Base-by-base conservation (phyloP, 148 eudicot species). In the Talinum fruticosum region DNA sequence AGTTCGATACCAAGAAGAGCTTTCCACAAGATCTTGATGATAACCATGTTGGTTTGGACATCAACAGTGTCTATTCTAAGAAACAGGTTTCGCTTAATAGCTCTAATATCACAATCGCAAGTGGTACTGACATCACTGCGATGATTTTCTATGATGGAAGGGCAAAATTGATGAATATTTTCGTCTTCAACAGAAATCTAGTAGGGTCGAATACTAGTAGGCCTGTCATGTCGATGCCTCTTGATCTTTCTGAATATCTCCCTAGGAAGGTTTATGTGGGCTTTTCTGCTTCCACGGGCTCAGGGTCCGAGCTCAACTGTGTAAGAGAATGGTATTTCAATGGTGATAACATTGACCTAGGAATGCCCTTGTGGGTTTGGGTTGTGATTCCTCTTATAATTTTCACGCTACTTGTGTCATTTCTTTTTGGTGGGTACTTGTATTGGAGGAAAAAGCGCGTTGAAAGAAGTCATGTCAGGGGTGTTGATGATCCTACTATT, bases 1-100 rank as follows among this genome's bases (percentile, higher is more conserved):
- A 86, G 71, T 86, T 86, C 19, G 88, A 86, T 75, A 86, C 88
- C 23, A 86, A 76, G 75, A 83, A 83, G 71, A 86, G 88, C 32
- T 83, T 77, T 71, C 24, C 35, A 2, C 61, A 79, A 49, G 88
- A 86, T 54, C 1, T 78, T 35, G 88, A 86, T 49, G 24, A 72
- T 65, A 86, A 86, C 47, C 88, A 86, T 69, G 82, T 86, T 29
- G 88, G 88, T 72, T 19, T 86, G 28, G 71, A 86, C 34, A 47
- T 86, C 37, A 83, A 86, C 62, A 75, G 78, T 36, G 68, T 86
- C 1, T 49, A 72, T 47, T 86, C 88, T 62, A 47, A 15, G 6
- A 5, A 13, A 10, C 49, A 69, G 10, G 53, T 19, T 2, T 73
- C 81, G 6, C 45, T 85, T 68, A 75, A 75, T 10, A 21, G 67